Conservation (phyloP, 2,329 filamentous ascomycete genomes). For the Fusarium sp. region DNA sequence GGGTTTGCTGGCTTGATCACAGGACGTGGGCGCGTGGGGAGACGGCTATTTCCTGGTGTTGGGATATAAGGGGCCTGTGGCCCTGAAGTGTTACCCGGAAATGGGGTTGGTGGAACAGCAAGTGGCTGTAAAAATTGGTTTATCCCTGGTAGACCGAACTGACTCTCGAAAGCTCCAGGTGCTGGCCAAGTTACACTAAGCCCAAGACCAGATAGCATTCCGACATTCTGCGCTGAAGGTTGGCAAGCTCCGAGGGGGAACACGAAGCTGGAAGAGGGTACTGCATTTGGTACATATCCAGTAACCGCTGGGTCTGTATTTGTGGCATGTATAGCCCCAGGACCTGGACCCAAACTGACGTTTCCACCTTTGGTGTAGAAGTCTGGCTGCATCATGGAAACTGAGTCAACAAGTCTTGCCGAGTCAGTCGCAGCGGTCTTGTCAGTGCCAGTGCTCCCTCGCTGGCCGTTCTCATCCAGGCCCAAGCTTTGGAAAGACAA, state of each 20-base stretch:
- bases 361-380: neutral
- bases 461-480: neutral
- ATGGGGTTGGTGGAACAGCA: neutral
- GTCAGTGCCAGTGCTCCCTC: neutral
- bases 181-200: neutral
- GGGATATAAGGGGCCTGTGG: conserved; percentile 5
- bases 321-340: neutral
- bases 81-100: neutral
- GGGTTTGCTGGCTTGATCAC: conserved; percentile 54
- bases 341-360: neutral
- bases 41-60: neutral
- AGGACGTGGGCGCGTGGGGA: conserved; percentile 21
- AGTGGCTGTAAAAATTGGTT: conserved; percentile 9
- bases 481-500: neutral
- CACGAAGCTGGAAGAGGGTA: neutral
- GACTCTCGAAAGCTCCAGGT: conserved; percentile 4
- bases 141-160: neutral
- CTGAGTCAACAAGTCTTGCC: neutral
- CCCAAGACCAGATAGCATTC: conserved; percentile 12
- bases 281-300: neutral
- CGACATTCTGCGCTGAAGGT: conserved; percentile 1
- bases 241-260: conserved; percentile 1
- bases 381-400: neutral
- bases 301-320: neutral
- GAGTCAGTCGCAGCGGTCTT: neutral